Base-by-base conservation (phyloP, 179 eudicot genomes). In the Drosera spatulata region DNA sequence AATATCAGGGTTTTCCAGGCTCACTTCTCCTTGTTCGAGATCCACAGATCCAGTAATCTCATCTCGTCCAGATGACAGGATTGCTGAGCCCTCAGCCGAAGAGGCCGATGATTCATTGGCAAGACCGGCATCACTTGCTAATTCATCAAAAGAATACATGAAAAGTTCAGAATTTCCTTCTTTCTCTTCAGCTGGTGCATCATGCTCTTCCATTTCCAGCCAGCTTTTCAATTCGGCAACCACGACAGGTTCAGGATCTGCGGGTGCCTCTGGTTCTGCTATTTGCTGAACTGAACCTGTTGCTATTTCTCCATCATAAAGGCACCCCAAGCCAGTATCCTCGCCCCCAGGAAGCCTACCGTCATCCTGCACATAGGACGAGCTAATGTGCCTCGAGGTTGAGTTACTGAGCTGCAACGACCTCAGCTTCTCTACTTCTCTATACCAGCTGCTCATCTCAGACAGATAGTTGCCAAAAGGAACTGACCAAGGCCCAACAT, bases 351-450 rank as follows among this genome's bases (percentile, higher is more conserved):
- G 55, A 60, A 60, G 50, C 46, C 38, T 51, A 37, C 41, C 50
- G 3, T 53, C 61, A 42, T 74, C 69, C 65, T 66, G 60, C 55
- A 38, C 71, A 72, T 22, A 22, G 33, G 33, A 22, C 1, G 33
- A 22, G 33, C 33, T 22, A 22, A 22, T 22, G 33, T 22, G 33
- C 33, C 1, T 22, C 33, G 33, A 22, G 33, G 86, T 82, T 38
- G 77, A 61, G 68, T 85, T 85, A 51, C 51, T 42, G 46, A 69
- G 77, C 59, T 69, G 68, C 60, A 76, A 12, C 10, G 80, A 72
- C 51, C 63, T 70, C n/a, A 51, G 43, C 62, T 69, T 56, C 37
- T 69, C 58, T 10, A 52, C 77, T 53, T 63, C 64, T 54, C 61
- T 65, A 11, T 47, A 15, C 53, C 49, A 42, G 42, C 7, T 7